Conservation (phyloP, 805 yeast species). For the Yarrowia sp. region DNA sequence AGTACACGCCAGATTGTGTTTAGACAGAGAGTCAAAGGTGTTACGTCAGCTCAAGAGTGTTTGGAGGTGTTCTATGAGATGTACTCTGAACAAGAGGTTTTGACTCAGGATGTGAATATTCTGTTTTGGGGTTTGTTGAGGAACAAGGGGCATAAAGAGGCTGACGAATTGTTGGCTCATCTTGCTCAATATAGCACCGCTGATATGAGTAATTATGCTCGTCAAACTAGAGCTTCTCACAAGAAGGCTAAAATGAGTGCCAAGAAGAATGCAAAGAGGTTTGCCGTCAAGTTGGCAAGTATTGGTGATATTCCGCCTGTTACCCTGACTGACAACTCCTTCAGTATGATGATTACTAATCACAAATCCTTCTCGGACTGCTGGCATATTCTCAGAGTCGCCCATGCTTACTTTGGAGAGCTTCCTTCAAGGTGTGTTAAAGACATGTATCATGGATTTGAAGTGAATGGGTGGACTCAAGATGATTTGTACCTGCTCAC, state of each 20-base stretch:
- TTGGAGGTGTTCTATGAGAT: background rate
- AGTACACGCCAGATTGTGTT: background rate
- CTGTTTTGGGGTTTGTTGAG: constrained; percentile 5
- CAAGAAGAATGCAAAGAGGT: background rate
- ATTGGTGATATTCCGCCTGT: background rate
- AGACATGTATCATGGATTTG: background rate
- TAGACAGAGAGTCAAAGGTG: background rate
- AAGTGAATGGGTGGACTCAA: background rate
- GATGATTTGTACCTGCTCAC: background rate
- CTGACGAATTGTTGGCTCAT: background rate
- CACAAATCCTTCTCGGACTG: background rate
- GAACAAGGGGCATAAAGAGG: background rate
- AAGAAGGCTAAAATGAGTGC: background rate
- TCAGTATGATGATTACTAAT: background rate
- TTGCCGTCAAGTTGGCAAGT: background rate
- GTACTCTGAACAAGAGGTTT: background rate
- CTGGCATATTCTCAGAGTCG: background rate
- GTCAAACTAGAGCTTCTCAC: background rate
- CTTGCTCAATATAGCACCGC: background rate
- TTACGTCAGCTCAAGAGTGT: background rate
- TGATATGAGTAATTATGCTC: background rate
- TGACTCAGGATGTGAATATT: background rate
- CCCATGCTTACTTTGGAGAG: background rate
- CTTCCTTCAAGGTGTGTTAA: background rate
- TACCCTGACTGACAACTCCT: background rate